phyloP scores from a whole-genome alignment of 768 basidiomycete species.

The Solioccasus polychromus region DNA sequence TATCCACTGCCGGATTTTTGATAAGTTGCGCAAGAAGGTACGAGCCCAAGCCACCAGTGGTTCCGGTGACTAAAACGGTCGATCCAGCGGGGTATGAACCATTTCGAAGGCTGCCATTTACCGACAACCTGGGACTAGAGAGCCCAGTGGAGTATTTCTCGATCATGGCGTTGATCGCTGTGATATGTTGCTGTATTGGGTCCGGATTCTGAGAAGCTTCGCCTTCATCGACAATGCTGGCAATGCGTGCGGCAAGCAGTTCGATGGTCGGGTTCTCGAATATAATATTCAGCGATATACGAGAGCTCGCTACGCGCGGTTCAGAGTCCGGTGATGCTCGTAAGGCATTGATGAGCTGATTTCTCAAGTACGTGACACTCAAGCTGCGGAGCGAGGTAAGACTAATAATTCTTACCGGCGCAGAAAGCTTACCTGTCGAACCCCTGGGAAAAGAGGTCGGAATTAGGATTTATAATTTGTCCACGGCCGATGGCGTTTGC shows the following conservation, averaged over 20 bases:
- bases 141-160: constrained; percentile 34
- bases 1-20: constrained; percentile 19
- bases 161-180: constrained; percentile 36
- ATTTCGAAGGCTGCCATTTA: constrained; percentile 9
- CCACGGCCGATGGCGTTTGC: constrained; percentile 1
- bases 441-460: constrained; percentile 30
- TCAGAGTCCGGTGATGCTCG: constrained; percentile 25
- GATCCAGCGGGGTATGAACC: constrained; percentile 2
- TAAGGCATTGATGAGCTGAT: constrained; percentile 13
- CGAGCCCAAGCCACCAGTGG: constrained; percentile 43
- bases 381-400: constrained; percentile 12
- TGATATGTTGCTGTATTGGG: constrained; percentile 1
- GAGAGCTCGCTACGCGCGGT: constrained; percentile 16
- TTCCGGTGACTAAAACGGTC: constrained; percentile 34
- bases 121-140: constrained; percentile 1
- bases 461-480: neutral
- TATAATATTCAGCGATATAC: constrained; percentile 31
- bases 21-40: constrained; percentile 34
- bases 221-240: constrained; percentile 4
- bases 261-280: constrained; percentile 38
- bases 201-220: neutral
- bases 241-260: constrained; percentile 3
- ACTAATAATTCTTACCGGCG: neutral
- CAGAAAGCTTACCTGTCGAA: constrained; percentile 29
- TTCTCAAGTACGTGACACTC: constrained; percentile 25